A percentile compares a stretch with the other conserved stretches of the same genome.
These are phyloP conservation scores for Torulaspora microellipsoides DNA, from an alignment of 805 yeast genomes.

Conservation along the genomic window DNA sequence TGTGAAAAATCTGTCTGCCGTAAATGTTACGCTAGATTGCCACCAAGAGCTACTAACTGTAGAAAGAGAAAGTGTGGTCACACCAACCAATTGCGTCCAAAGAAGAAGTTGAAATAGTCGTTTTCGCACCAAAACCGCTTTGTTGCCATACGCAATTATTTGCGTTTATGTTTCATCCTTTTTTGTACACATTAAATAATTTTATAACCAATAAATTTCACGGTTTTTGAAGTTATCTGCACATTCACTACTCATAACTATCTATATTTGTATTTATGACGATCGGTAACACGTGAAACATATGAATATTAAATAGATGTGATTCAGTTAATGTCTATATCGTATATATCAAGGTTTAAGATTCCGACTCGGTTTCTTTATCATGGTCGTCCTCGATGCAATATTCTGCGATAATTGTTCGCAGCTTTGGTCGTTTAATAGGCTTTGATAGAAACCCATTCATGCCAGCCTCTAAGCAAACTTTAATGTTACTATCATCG, in stretches of 20 bases:
- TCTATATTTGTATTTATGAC: no score
- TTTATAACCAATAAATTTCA: slow-evolving; percentile 12
- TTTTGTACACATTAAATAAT: slow-evolving; percentile 17
- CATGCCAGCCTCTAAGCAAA: slow-evolving; percentile 89
- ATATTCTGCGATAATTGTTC: slow-evolving; percentile 44
- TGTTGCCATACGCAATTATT: slow-evolving; percentile 9
- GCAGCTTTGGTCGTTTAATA: slow-evolving; percentile 62
- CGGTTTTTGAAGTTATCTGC: slow-evolving; percentile 6
- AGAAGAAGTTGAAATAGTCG: slow-evolving; percentile 95
- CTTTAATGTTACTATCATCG: slow-evolving; percentile 82
- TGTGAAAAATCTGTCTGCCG: slow-evolving; percentile 99
- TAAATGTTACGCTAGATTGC: slow-evolving; percentile 99
- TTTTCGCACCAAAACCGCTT: slow-evolving; percentile 33
- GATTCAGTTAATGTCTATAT: no score
- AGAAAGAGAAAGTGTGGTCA: slow-evolving; percentile 99
- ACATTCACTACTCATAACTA: no score
- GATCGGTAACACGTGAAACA: no score
- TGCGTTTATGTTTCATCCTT: slow-evolving; percentile 16
- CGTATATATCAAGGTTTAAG: neutral
- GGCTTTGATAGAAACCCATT: slow-evolving; percentile 88
- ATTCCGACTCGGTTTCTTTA: neutral
- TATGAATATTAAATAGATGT: no score
- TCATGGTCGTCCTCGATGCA: slow-evolving; percentile 15
- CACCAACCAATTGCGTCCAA: slow-evolving; percentile 99
- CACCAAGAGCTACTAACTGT: slow-evolving; percentile 99